These are phyloP conservation scores for Plasmopara halstedii DNA, from an alignment of 352 stramenopile genomes.

Conservation along the genomic window DNA sequence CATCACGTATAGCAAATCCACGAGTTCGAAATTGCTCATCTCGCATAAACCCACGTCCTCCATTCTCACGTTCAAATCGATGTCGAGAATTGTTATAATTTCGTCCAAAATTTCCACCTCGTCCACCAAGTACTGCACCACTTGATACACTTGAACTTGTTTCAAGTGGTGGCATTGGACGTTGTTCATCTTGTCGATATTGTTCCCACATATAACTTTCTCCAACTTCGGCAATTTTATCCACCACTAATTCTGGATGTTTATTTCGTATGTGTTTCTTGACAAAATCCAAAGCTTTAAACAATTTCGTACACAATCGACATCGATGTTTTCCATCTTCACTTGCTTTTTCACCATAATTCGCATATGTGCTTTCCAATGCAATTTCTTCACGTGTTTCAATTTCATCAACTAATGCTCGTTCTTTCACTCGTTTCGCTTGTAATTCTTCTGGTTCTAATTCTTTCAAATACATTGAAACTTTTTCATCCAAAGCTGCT, in stretches of 20 bases:
- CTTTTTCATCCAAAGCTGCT: constrained; percentile 64
- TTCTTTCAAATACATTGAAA: constrained; percentile 58
- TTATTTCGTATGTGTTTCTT: constrained; percentile 88
- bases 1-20: constrained; percentile 43
- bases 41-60: constrained; percentile 48
- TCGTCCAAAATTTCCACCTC: constrained; percentile 25
- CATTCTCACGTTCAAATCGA: constrained; percentile 18
- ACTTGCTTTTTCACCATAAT: constrained; percentile 77
- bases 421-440: constrained; percentile 45
- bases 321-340: constrained; percentile 80
- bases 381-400: constrained; percentile 62
- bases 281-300: constrained; percentile 83
- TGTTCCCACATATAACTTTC: constrained; percentile 86
- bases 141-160: constrained; percentile 51
- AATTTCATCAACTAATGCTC: constrained; percentile 65
- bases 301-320: constrained; percentile 80
- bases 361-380: constrained; percentile 67
- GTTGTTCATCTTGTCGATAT: constrained; percentile 75
- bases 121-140: constrained; percentile 45
- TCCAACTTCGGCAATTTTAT: constrained; percentile 73
- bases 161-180: constrained; percentile 64
- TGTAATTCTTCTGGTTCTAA: constrained; percentile 39
- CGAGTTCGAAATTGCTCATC: constrained; percentile 50
- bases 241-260: constrained; percentile 72
- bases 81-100: constrained; percentile 27